Conservation (phyloP, 2,329 filamentous ascomycete genomes). For the Clarireedia homoeocarpa region DNA sequence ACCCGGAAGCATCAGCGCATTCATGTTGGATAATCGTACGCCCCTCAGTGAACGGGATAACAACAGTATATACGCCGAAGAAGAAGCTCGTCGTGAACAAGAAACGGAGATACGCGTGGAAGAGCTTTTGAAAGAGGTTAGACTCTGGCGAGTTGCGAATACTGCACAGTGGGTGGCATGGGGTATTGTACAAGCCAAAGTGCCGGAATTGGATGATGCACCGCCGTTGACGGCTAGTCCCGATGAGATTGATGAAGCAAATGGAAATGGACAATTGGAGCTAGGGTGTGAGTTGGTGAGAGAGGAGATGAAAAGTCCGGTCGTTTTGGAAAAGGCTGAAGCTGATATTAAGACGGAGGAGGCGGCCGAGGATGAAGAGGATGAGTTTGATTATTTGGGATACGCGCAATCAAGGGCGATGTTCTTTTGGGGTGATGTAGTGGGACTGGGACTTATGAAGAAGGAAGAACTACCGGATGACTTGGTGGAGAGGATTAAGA, state of each 20-base stretch:
- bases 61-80: constrained; percentile 35
- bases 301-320: constrained; percentile 4
- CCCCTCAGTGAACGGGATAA: constrained; percentile 27
- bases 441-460: constrained; percentile 67
- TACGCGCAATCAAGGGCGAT: constrained; percentile 87
- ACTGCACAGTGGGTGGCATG: constrained; percentile 89
- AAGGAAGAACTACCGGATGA: constrained; percentile 66
- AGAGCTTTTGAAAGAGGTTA: constrained; percentile 67
- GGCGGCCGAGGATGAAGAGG: constrained; percentile 36
- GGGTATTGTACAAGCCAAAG: constrained; percentile 92
- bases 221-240: background rate
- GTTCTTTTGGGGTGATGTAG: constrained; percentile 91
- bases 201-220: constrained; percentile 51
- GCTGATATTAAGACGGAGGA: constrained; percentile 15
- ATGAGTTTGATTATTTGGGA: constrained; percentile 86
- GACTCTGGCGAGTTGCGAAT: constrained; percentile 81
- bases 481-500: constrained; percentile 59
- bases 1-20: constrained; percentile 33
- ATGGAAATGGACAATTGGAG: background rate
- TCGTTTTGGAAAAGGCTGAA: background rate
- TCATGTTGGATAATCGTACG: constrained; percentile 73
- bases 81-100: constrained; percentile 55
- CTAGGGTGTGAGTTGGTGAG: background rate
- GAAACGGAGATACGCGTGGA: constrained; percentile 59
- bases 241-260: background rate